Evolutionary conservation across 164 flowering plant species (phyloP).

Genomic region (Dillenia turbinata): DNA sequence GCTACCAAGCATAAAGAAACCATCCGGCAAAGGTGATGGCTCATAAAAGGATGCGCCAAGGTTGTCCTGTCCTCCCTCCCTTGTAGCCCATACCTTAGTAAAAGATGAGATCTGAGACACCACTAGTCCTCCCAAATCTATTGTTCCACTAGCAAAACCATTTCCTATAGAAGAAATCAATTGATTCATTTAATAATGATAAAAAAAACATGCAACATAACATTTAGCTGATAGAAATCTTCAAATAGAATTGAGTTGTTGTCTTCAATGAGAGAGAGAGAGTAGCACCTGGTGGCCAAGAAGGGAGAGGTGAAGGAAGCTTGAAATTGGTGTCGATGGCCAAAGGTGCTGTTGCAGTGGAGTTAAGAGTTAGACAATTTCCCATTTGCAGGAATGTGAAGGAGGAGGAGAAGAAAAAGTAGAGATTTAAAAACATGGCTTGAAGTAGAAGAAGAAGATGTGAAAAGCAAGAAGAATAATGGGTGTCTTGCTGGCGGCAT

Average conservation of each 20-base stretch:
- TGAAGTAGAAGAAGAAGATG: too few relatives aligned
- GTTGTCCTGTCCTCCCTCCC: conserved; percentile 62
- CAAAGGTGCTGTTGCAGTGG: conserved; percentile 11
- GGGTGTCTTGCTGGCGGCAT: too few relatives aligned
- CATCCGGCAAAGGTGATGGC: conserved; percentile 56
- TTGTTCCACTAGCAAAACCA: conserved; percentile 70
- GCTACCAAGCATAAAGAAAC: conserved; percentile 66
- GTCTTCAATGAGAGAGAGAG: not conserved
- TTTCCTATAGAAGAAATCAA: conserved; percentile 31
- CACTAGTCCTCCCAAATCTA: conserved; percentile 70
- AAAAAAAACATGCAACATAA: too few relatives aligned
- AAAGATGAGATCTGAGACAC: conserved; percentile 55
- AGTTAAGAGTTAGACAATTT: conserved; percentile 12
- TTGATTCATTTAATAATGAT: too few relatives aligned
- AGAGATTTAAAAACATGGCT: too few relatives aligned
- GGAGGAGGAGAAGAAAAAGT: too few relatives aligned
- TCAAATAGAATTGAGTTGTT: not conserved
- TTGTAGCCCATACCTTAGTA: conserved; percentile 62
- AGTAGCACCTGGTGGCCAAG: conserved; percentile 43
- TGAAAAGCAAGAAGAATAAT: too few relatives aligned
- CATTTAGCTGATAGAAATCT: not conserved
- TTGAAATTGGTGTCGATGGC: conserved; percentile 50
- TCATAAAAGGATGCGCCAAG: conserved; percentile 69
- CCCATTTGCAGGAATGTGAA: conserved; percentile 26
- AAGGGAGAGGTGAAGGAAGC: conserved; percentile 53